phyloP scores from a whole-genome alignment of 768 basidiomycete genomes.

The Leccinum barrowsii region DNA sequence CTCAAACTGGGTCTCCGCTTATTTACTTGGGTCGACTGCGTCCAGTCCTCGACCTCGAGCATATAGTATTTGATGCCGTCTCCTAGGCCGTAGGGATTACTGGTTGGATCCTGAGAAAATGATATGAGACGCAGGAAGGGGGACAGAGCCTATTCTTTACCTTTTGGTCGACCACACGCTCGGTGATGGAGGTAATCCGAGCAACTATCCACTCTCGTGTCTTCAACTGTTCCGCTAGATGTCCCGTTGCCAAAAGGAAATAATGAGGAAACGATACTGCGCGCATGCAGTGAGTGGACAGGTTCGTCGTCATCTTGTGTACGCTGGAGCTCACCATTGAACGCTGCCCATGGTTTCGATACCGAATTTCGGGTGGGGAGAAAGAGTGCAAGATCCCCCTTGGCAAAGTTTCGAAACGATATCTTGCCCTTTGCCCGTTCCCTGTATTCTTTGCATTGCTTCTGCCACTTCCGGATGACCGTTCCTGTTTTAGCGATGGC shows the following conservation, averaged over 20 bases:
- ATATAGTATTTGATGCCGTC: slow-evolving; percentile 92
- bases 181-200: slow-evolving; percentile 82
- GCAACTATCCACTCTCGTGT: slow-evolving; percentile 94
- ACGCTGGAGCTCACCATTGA: slow-evolving; percentile 70
- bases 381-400: slow-evolving; percentile 94
- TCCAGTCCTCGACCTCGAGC: slow-evolving; percentile 94
- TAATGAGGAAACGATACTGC: slow-evolving; percentile 96
- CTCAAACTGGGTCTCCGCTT: slow-evolving; percentile 55
- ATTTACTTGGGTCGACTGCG: slow-evolving; percentile 59
- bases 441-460: slow-evolving; percentile 92
- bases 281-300: not conserved
- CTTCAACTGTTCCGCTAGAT: slow-evolving; percentile 85
- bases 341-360: slow-evolving; percentile 96
- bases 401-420: slow-evolving; percentile 91
- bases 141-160: slow-evolving; percentile 33
- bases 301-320: not conserved
- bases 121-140: not conserved
- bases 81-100: slow-evolving; percentile 86
- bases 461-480: slow-evolving; percentile 94
- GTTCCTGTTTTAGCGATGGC: slow-evolving; percentile 77
- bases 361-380: slow-evolving; percentile 93
- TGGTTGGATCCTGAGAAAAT: slow-evolving; percentile 60
- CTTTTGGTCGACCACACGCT: slow-evolving; percentile 77
- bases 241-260: slow-evolving; percentile 86
- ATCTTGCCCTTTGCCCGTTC: slow-evolving; percentile 97